Percentiles rank a stretch among this genome's conserved stretches.
phyloP scores from a whole-genome alignment of 768 basidiomycete genomes.

The Suillus fuscotomentosus region DNA sequence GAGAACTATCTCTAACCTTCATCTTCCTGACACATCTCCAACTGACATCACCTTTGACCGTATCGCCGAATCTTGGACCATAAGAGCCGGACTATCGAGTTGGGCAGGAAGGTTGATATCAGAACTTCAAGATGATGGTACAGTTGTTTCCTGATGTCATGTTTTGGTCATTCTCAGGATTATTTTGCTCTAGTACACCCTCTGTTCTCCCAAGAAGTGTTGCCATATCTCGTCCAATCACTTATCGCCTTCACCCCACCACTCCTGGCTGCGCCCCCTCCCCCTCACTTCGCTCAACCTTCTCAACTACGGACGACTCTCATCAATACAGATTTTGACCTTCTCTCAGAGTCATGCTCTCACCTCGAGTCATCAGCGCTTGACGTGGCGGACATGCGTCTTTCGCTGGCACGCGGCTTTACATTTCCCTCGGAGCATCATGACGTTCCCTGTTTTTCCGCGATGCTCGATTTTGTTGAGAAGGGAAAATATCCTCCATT shows the following conservation, averaged over 20 bases:
- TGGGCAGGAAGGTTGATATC: constrained; percentile 81
- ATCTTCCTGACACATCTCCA: constrained; percentile 19
- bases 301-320: constrained; percentile 44
- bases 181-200: constrained; percentile 41
- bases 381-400: constrained; percentile 74
- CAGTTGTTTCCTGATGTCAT: neutral
- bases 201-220: constrained; percentile 58
- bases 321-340: constrained; percentile 65
- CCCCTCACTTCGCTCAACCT: constrained; percentile 37
- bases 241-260: constrained; percentile 64
- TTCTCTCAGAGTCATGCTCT: constrained; percentile 72
- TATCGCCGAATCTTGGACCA: constrained; percentile 57
- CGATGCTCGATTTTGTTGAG: constrained; percentile 75
- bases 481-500: constrained; percentile 62
- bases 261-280: constrained; percentile 35
- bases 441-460: constrained; percentile 55
- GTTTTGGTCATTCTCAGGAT: neutral
- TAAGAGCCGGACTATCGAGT: constrained; percentile 61
- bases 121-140: constrained; percentile 72
- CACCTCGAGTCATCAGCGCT: constrained; percentile 75
- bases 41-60: constrained; percentile 22
- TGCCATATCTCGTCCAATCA: constrained; percentile 61
- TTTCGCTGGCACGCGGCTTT: constrained; percentile 66
- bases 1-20: constrained; percentile 21
- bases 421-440: constrained; percentile 57